Base-by-base conservation (phyloP, 768 basidiomycete species). In the Auricularia cornea region DNA sequence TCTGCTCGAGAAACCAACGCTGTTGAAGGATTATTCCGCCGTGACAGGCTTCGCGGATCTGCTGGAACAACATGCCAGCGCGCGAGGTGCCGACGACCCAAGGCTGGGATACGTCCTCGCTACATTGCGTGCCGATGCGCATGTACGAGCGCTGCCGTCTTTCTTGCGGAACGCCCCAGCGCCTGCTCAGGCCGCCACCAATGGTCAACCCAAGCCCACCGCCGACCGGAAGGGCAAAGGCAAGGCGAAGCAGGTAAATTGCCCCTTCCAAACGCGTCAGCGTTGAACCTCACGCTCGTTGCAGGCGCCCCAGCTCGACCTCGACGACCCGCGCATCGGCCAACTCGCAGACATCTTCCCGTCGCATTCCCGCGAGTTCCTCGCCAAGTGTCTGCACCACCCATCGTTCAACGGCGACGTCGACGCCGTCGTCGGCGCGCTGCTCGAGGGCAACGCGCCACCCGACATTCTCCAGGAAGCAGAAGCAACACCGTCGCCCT, bases 331-430 rank as follows among this genome's bases (percentile, higher is more conserved):
- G 26, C 54, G 54, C 26, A 57, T 89, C 30, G 77, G 82, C 0
- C 87, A 92, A 67, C 84, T 94, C 12, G 79, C 90, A 14, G 91
- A 91, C 66, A 84, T 94, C 65, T 77, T 94, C 38, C 89, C 91
- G 0, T 81, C 90, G 51, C 75, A 83, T 30, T 72, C 81, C 0
- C 76, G 81, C 0, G 69, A 70, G 2, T 89, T 92, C 68, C 75
- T 93, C 59, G 80, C 81, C 38, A 79, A 78, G 23, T 75, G 91
- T 23, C 79, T 93, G 14, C 62, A 66, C 14, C 80, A 83, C 62
- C 72, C 78, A 2, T 72, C 79, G 6, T 88, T 84, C 68, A 69
- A 71, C n/a, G 80, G 82, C 2, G 79, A 80, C 35, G 77, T 84
- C 1, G 89, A 91, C 67, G 77, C 77, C 40, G 81, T 91, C 23